Evolutionary conservation across 148 eudicot genomes (phyloP).

Genomic region (Vaccinium vitisidaea): DNA sequence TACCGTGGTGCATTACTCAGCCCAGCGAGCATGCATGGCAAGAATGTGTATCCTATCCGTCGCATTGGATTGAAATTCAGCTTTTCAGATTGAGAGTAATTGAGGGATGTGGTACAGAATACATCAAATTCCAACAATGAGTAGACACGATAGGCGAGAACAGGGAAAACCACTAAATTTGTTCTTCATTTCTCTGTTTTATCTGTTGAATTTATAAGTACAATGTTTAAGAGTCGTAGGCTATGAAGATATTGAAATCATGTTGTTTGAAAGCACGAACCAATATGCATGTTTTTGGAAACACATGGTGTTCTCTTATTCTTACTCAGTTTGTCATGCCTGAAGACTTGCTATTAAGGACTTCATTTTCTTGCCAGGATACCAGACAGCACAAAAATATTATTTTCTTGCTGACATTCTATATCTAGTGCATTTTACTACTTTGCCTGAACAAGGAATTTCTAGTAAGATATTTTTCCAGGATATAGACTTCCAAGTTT

Average conservation of each 20-base stretch:
- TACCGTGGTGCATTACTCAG: slow-evolving; percentile 91
- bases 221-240: too few relatives aligned
- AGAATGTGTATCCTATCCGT: slow-evolving; percentile 90
- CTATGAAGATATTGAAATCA: neutral
- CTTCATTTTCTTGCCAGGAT: neutral
- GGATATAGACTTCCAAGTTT: neutral
- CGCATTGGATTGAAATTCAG: slow-evolving; percentile 6
- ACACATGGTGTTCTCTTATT: neutral
- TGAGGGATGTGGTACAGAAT: neutral
- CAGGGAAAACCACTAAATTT: neutral
- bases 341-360: neutral
- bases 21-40: slow-evolving; percentile 97
- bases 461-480: neutral
- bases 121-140: neutral
- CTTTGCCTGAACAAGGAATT: neutral
- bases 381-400: neutral
- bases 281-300: neutral
- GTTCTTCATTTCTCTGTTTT: neutral
- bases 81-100: slow-evolving; percentile 9
- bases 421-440: neutral
- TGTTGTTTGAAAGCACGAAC: neutral
- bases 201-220: neutral
- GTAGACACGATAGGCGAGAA: neutral
- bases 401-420: neutral
- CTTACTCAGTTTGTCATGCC: neutral